A percentile compares a stretch with the other conserved stretches of the same genome.
Conservation (phyloP, 768 basidiomycete genomes). For the Mycena vulgaris region DNA sequence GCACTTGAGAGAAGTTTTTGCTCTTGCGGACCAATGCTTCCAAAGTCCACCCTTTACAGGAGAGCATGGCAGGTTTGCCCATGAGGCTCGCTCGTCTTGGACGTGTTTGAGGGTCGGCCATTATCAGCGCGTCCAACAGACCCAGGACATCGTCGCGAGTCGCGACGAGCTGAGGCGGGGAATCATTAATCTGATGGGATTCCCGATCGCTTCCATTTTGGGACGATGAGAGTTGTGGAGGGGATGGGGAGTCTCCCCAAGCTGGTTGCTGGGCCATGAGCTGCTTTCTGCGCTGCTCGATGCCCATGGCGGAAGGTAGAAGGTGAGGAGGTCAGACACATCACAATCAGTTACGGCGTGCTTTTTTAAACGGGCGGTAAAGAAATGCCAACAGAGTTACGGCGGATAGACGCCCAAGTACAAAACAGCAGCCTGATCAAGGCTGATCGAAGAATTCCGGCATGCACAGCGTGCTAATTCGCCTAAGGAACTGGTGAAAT, state of each 20-base stretch:
- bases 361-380: conserved; percentile 24
- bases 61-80: conserved; percentile 40
- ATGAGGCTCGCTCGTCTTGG: background rate
- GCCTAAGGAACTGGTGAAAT: background rate
- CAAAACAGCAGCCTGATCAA: background rate
- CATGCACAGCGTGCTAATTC: background rate
- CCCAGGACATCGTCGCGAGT: no score
- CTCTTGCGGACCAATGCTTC: conserved; percentile 54
- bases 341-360: background rate
- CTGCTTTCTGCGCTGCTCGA: conserved; percentile 42
- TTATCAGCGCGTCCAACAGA: conserved; percentile 30
- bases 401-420: background rate
- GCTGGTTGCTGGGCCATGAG: conserved; percentile 37
- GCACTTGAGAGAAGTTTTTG: conserved; percentile 59
- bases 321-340: background rate
- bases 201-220: conserved; percentile 7
- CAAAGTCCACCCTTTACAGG: conserved; percentile 69
- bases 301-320: conserved; percentile 24
- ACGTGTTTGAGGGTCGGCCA: conserved; percentile 1
- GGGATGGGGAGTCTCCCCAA: conserved; percentile 40
- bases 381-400: background rate
- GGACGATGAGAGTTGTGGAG: conserved; percentile 33
- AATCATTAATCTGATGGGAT: conserved; percentile 14
- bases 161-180: background rate
- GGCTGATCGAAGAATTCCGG: background rate